Conservation (phyloP, 768 basidiomycete species). For the Collybia nuda region DNA sequence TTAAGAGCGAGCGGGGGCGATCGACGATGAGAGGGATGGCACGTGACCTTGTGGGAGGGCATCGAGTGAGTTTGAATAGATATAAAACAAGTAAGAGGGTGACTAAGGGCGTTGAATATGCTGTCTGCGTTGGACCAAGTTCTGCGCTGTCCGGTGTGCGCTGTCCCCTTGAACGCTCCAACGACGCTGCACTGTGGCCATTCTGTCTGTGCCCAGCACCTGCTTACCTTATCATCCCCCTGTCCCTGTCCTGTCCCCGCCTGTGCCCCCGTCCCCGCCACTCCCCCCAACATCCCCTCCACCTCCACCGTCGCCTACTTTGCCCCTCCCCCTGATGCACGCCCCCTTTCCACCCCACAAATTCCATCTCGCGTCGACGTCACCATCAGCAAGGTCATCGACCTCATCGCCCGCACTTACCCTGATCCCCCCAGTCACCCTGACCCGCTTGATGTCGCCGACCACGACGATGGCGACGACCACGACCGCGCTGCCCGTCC, state of each 20-base stretch:
- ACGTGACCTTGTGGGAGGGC: not conserved
- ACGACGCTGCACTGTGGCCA: slow-evolving; percentile 84
- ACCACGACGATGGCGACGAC: slow-evolving; percentile 23
- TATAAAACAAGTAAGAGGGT: no score
- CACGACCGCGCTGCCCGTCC: slow-evolving; percentile 3
- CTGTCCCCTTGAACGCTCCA: slow-evolving; percentile 55
- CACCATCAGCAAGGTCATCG: slow-evolving; percentile 54
- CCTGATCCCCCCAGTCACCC: not conserved
- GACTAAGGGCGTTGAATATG: no score
- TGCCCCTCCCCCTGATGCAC: slow-evolving; percentile 8
- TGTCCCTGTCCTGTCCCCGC: slow-evolving; percentile 27
- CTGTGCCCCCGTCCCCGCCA: slow-evolving; percentile 22
- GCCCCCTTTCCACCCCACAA: slow-evolving; percentile 10
- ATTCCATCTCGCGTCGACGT: slow-evolving; percentile 39
- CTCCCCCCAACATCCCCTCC: slow-evolving; percentile 39
- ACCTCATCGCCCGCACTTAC: slow-evolving; percentile 30
- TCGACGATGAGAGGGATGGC: not conserved
- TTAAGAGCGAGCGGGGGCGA: not conserved
- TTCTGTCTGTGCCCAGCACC: slow-evolving; percentile 68
- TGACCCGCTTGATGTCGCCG: no score
- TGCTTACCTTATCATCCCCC: slow-evolving; percentile 10
- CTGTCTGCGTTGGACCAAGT: no score
- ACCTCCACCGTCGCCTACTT: slow-evolving; percentile 32
- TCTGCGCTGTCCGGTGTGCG: slow-evolving; percentile 53
- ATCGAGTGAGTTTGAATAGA: no score